Evolutionary conservation across 768 basidiomycete genomes (phyloP).

Genomic region (Lactarius tabidus): DNA sequence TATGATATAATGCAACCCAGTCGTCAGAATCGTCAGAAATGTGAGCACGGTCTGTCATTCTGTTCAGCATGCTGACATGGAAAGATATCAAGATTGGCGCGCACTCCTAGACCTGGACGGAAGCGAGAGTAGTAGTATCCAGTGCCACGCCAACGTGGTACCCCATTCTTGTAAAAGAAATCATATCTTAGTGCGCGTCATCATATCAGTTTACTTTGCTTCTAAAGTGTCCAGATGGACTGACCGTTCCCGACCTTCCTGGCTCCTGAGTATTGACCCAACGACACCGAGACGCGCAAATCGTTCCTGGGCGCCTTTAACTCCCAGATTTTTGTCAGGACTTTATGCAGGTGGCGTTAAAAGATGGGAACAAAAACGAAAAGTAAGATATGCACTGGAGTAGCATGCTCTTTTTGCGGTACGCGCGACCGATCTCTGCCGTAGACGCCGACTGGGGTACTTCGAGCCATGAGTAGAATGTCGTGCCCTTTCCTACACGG

Average conservation of each 20-base stretch:
- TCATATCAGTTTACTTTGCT: conserved; percentile 6
- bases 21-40: conserved; percentile 75
- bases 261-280: conserved; percentile 70
- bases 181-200: conserved; percentile 54
- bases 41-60: conserved; percentile 56
- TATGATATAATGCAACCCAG: conserved; percentile 77
- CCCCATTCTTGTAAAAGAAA: conserved; percentile 96
- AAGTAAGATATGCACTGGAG: conserved; percentile 64
- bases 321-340: conserved; percentile 92
- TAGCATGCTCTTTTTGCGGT: conserved; percentile 84
- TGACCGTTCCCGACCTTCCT: conserved; percentile 72
- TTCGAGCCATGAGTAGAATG: conserved; percentile 93
- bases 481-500: conserved; percentile 71
- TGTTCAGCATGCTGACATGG: conserved; percentile 10
- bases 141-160: conserved; percentile 94
- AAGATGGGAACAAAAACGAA: not conserved
- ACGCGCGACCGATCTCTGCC: conserved; percentile 81
- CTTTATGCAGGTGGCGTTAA: conserved; percentile 37
- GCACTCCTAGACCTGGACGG: conserved; percentile 85
- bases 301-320: conserved; percentile 78
- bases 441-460: conserved; percentile 70
- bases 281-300: conserved; percentile 92
- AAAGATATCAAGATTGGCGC: not conserved
- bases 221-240: conserved; percentile 27
- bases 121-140: conserved; percentile 97